A percentile compares a stretch with the other conserved stretches of the same genome.
phyloP scores from a whole-genome alignment of 1,284 basidiomycete genomes.

The Sporisorium scitamineum region DNA sequence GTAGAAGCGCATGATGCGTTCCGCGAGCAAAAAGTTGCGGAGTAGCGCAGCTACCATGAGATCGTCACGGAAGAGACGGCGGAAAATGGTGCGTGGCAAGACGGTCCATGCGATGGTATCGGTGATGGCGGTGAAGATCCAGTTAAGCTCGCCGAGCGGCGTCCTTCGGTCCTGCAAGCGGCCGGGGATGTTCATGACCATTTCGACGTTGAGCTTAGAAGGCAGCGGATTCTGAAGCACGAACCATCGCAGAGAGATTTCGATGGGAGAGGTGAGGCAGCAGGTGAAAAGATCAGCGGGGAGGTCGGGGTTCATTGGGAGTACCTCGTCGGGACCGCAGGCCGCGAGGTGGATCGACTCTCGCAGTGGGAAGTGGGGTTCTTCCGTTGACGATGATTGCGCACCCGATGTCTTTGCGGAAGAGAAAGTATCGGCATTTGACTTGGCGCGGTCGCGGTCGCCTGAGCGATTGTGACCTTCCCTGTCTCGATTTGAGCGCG shows the following conservation, averaged over 20 bases:
- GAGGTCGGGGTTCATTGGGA: constrained; percentile 94
- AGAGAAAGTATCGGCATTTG: constrained; percentile 13
- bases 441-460: constrained; percentile 28
- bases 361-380: constrained; percentile 76
- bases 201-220: constrained; percentile 76
- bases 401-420: constrained; percentile 27
- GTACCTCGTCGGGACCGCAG: constrained; percentile 88
- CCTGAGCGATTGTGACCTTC: constrained; percentile 24
- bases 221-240: constrained; percentile 85
- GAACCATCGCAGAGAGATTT: constrained; percentile 94
- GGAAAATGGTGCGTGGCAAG: constrained; percentile 92
- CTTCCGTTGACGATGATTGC: constrained; percentile 35
- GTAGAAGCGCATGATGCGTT: constrained; percentile 98
- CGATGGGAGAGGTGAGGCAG: constrained; percentile 96
- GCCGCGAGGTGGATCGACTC: constrained; percentile 96
- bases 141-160: constrained; percentile 95
- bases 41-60: constrained; percentile 95
- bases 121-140: constrained; percentile 99
- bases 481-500: constrained; percentile 69
- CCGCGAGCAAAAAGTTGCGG: constrained; percentile 94
- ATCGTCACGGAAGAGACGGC: constrained; percentile 92
- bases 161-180: constrained; percentile 96
- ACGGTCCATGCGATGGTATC: constrained; percentile 99
- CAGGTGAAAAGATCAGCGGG: constrained; percentile 98
- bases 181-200: constrained; percentile 95